Percentiles rank a stretch among this genome's conserved stretches.
These are phyloP conservation scores for Avena atlantica DNA, from an alignment of 176 grass and related monocot species.

Conservation along the genomic window DNA sequence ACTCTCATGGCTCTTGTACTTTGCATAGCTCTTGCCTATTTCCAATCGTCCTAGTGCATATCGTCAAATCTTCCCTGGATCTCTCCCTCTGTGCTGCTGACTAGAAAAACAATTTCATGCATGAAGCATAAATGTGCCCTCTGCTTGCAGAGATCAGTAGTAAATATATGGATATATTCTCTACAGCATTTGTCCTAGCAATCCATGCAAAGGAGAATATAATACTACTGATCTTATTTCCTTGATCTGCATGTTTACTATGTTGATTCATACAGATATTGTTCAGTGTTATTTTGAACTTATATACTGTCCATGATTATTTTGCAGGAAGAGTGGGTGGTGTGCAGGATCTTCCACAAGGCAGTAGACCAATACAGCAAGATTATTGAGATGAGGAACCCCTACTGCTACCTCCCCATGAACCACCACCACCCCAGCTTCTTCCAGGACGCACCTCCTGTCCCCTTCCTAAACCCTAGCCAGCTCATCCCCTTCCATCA, in stretches of 20 bases:
- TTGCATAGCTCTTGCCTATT: not conserved
- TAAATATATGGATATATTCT: not conserved
- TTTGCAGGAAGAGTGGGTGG: constrained; percentile 94
- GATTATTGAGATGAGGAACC: constrained; percentile 63
- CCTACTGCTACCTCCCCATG: constrained; percentile 55
- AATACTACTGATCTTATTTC: not conserved
- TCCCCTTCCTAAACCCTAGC: constrained; percentile 65
- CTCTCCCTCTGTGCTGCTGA: not conserved
- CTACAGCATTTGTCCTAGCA: not conserved
- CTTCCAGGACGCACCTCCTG: constrained; percentile 39
- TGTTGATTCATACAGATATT: not conserved
- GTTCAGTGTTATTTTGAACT: constrained; percentile 12
- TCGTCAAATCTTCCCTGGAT: constrained; percentile 5
- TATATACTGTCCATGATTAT: not conserved
- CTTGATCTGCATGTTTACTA: not conserved
- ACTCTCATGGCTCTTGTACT: constrained; percentile 28
- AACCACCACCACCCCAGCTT: constrained; percentile 42
- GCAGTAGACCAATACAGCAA: constrained; percentile 60
- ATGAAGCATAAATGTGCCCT: not conserved
- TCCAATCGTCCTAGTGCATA: constrained; percentile 35
- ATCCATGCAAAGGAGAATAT: not conserved
- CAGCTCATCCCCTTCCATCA: constrained; percentile 49
- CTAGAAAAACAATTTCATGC: not conserved
- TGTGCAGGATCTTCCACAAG: constrained; percentile 98
- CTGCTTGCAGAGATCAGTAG: not conserved